A percentile compares a stretch with the other conserved stretches of the same genome.
Conservation (phyloP, 805 yeast genomes). For the Pichia paraexigua region DNA sequence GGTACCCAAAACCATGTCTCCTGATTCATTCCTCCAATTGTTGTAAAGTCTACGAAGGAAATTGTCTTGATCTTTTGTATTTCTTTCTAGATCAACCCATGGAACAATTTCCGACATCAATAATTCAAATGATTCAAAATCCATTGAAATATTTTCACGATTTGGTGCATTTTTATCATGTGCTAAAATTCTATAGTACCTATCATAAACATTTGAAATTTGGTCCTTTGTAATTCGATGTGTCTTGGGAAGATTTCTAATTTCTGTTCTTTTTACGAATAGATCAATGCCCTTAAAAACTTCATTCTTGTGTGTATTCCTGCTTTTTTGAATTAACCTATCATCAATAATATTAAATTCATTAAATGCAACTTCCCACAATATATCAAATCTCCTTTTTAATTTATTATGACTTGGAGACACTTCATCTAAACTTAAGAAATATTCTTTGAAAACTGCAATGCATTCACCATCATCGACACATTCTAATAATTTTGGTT, state of each 20-base stretch:
- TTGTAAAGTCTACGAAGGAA: slow-evolving; percentile 59
- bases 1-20: slow-evolving; percentile 57
- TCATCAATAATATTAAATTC: slow-evolving; percentile 82
- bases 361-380: slow-evolving; percentile 84
- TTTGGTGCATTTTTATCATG: slow-evolving; percentile 57
- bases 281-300: slow-evolving; percentile 81
- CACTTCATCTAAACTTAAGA: slow-evolving; percentile 66
- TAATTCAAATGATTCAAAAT: slow-evolving; percentile 56
- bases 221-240: slow-evolving; percentile 50
- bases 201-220: slow-evolving; percentile 69
- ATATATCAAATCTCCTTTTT: slow-evolving; percentile 80
- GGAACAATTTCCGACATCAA: slow-evolving; percentile 77
- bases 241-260: slow-evolving; percentile 76
- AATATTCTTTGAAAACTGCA: slow-evolving; percentile 75
- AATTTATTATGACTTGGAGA: slow-evolving; percentile 53
- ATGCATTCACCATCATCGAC: slow-evolving; percentile 92
- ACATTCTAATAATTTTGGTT: slow-evolving; percentile 68
- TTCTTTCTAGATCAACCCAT: slow-evolving; percentile 46
- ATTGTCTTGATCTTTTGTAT: slow-evolving; percentile 30
- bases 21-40: slow-evolving; percentile 60
- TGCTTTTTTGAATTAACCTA: slow-evolving; percentile 56
- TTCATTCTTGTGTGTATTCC: slow-evolving; percentile 63
- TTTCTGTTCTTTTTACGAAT: slow-evolving; percentile 86
- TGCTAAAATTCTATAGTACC: slow-evolving; percentile 67
- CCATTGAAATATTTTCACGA: slow-evolving; percentile 62